A percentile compares a stretch with the other conserved stretches of the same genome.
Evolutionary conservation across 768 basidiomycete genomes (phyloP).

Genomic region (Terana coerulea): DNA sequence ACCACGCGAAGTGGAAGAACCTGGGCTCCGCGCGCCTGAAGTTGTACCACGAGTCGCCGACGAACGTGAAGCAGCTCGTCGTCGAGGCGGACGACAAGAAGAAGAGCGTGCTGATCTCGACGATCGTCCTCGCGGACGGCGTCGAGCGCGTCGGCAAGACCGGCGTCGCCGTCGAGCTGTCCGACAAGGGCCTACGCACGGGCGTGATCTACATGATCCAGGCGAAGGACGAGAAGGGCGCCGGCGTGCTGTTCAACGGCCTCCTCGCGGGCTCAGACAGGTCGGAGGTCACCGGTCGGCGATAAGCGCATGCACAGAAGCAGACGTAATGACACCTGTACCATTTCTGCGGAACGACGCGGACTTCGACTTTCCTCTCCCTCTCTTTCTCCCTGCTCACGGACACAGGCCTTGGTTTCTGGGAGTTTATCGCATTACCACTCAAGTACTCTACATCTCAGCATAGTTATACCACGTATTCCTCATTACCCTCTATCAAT

Average conservation of each 20-base stretch:
- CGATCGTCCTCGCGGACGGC: constrained; percentile 93
- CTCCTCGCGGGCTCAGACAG: constrained; percentile 87
- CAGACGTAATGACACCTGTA: no score
- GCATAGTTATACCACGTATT: constrained; percentile 1
- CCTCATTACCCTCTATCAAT: constrained; percentile 2
- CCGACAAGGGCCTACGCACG: constrained; percentile 86
- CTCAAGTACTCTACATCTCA: constrained; percentile 7
- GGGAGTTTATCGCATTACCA: neutral
- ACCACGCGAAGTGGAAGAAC: constrained; percentile 97
- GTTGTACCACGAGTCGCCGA: constrained; percentile 80
- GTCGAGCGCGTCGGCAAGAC: constrained; percentile 99
- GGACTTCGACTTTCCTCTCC: neutral
- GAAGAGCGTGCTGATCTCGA: constrained; percentile 82
- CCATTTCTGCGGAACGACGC: neutral
- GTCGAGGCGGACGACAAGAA: constrained; percentile 82
- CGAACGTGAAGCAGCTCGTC: constrained; percentile 93
- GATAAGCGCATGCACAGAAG: neutral
- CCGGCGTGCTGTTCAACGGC: constrained; percentile 80
- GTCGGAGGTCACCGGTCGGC: constrained; percentile 22
- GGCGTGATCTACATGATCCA: constrained; percentile 98
- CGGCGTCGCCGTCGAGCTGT: constrained; percentile 93
- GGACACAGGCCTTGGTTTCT: neutral
- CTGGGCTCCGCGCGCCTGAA: constrained; percentile 85
- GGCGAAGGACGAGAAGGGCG: constrained; percentile 82
- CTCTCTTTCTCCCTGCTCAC: constrained; percentile 1